Evolutionary conservation across 2,329 filamentous ascomycete genomes (phyloP), one percentile per base, ranked within the genome.

Genomic region (Aspergillus caelatus): DNA sequence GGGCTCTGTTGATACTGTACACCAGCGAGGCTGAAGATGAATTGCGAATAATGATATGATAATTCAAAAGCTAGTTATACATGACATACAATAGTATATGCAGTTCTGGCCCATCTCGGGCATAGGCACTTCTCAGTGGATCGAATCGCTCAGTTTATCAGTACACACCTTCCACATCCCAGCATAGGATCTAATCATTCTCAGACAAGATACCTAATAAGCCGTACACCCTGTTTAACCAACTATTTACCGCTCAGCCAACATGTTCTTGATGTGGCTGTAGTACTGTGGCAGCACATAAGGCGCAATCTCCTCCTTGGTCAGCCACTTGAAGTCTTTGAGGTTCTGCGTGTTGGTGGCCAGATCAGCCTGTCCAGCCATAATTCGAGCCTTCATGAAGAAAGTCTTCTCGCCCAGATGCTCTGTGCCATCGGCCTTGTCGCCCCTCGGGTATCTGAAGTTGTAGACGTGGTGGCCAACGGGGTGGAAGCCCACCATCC

Each of bases 301-400:
- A 70, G 88, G 82, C 77, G 89, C 78, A 61, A 98, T 85, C 85
- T 99, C 95, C 66, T 97, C 92, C 78, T 91, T 94, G 28, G 92
- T 90, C 73, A 98, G 80, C 95, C 95, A 99, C 81, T 91, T 89
- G 82, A 95, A 99, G 77, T 97, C 93, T 60, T 85, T 84, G 60
- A 95, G 83, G 7, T 90, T 91, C 62, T 91, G 85, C 65, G 83
- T 81, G 80, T 95, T 97, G 63, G 83, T 84, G 66, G 83, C 82
- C 58, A 98, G 79, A 77, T 97, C 87, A 34, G 91, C 93, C 81
- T 98, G 95, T n/a, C 95, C 95, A 39, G 94, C 93, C 91, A 98
- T 92, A 78, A 99, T 98, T 67, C 95, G 88, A 57, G 89, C 92
- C 84, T 98, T 98, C 84, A 98, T 88, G 85, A 96, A 97, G 80